Evolutionary conservation across 2,329 filamentous ascomycete species (phyloP), one percentile per base, ranked within the genome.

Genomic region (Scedosporium boydii): DNA sequence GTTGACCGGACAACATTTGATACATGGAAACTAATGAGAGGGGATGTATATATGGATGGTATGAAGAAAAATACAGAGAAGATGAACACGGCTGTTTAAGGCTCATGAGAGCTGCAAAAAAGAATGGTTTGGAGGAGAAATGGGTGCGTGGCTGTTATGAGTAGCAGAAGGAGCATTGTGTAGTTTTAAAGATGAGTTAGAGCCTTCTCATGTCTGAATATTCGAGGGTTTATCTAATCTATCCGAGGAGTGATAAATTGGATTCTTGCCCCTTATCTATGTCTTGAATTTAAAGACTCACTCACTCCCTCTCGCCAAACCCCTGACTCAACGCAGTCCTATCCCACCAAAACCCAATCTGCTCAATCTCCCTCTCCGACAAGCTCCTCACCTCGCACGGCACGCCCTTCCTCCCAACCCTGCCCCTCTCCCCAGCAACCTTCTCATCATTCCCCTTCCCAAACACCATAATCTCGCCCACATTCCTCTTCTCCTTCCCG

Each of bases 281-380:
- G 6, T 29, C 29, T 10, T 1, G 6, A 34, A 63, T 53, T 46
- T 58, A 41, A 34, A 29, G 18, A 26, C 53, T 57, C 14, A 26
- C 53, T 57, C 14, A 27, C 29, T 38, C 34, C 29, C 48, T 60
- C 56, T 59, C 59, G 4, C 74, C 77, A 63, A 73, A 72, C 6
- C 77, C 78, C 67, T 83, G 72, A 66, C 78, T 82, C 58, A 79
- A 67, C 63, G 75, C 71, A 21, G 80, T 78, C 64, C 79, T 78
- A 12, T 76, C 75, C 82, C 82, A 87, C 86, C 86, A 89, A 70
- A 85, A 88, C 12, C 73, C 70, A 67, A 82, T 85, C 68, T 83
- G 78, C 59, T 76, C 70, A 61, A 72, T 72, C 64, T 82, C 80
- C 64, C 74, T 74, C 3, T 69, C 70, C 23, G 75, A 81, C 73